Percentiles rank a stretch among this genome's conserved stretches.
These are phyloP conservation scores for Hypoxylon trugodes DNA, from an alignment of 495 filamentous ascomycete genomes.

Conservation along the genomic window DNA sequence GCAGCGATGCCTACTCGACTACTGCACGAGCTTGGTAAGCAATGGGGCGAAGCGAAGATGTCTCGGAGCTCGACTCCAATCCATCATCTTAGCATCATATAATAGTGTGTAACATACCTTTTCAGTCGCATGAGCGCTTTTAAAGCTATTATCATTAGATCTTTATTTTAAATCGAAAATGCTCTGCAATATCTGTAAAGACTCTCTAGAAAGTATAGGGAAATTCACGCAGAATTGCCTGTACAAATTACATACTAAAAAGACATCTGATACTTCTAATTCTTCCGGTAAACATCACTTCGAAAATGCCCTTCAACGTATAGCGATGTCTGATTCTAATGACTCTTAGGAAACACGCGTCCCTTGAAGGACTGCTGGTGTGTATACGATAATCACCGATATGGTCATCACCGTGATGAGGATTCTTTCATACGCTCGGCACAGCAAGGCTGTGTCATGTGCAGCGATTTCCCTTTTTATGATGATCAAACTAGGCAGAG, in stretches of 20 bases:
- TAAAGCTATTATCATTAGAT: too few species aligned
- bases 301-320: not conserved
- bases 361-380: not conserved
- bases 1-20: too few species aligned
- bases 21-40: too few species aligned
- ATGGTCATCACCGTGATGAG: conserved; percentile 3
- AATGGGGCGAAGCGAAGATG: too few species aligned
- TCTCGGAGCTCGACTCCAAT: too few species aligned
- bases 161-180: too few species aligned
- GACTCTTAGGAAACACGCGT: not conserved
- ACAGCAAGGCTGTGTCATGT: conserved; percentile 1
- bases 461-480: conserved; percentile 2
- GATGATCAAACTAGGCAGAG: not conserved
- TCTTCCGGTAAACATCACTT: not conserved
- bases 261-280: not conserved
- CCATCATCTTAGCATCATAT: too few species aligned
- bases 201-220: conserved; percentile 1
- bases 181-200: conserved; percentile 14
- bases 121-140: too few species aligned
- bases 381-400: not conserved
- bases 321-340: not conserved
- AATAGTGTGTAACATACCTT: too few species aligned
- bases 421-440: conserved; percentile 5
- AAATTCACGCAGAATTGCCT: not conserved
- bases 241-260: not conserved